phyloP scores from a whole-genome alignment of 306 rosid species.

The Dalbergia oliveri region DNA sequence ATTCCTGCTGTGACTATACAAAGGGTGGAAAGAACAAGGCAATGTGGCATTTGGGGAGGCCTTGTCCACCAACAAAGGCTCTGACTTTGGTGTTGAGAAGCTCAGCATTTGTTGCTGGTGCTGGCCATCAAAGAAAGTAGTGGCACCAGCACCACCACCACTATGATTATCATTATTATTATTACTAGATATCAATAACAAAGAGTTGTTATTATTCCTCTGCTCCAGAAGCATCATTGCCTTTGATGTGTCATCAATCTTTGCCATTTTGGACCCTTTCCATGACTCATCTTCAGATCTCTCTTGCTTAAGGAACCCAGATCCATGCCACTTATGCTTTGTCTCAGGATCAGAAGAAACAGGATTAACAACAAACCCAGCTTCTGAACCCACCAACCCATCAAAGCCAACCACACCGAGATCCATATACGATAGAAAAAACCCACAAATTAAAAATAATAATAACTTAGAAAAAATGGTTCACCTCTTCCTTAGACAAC shows the following conservation, averaged over 20 bases:
- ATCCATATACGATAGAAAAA: slow-evolving; percentile 62
- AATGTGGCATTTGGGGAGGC: slow-evolving; percentile 44
- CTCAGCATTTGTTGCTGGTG: slow-evolving; percentile 70
- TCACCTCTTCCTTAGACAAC: slow-evolving; percentile 43
- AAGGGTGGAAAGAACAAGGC: slow-evolving; percentile 43
- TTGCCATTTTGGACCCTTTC: slow-evolving; percentile 57
- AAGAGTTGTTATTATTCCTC: slow-evolving; percentile 5
- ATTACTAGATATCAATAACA: slow-evolving; percentile 57
- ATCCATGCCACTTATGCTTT: slow-evolving; percentile 73
- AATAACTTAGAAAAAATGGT: slow-evolving; percentile 15
- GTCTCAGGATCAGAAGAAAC: slow-evolving; percentile 76
- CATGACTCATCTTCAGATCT: slow-evolving; percentile 72
- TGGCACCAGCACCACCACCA: neutral
- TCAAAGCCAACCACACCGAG: slow-evolving; percentile 78
- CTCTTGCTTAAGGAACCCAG: slow-evolving; percentile 71
- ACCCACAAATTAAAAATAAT: neutral
- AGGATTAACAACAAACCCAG: slow-evolving; percentile 48
- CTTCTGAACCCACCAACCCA: slow-evolving; percentile 72
- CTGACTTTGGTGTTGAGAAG: slow-evolving; percentile 80
- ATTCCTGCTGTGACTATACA: slow-evolving; percentile 62
- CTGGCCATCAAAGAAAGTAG: slow-evolving; percentile 57
- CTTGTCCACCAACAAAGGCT: slow-evolving; percentile 51
- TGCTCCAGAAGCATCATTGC: slow-evolving; percentile 53
- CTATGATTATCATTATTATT: neutral
- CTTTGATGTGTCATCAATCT: slow-evolving; percentile 59